Evolutionary conservation across 2,329 filamentous ascomycete species (phyloP), one percentile per base, ranked within the genome.

Genomic region (Plectosphaerella plurivora): DNA sequence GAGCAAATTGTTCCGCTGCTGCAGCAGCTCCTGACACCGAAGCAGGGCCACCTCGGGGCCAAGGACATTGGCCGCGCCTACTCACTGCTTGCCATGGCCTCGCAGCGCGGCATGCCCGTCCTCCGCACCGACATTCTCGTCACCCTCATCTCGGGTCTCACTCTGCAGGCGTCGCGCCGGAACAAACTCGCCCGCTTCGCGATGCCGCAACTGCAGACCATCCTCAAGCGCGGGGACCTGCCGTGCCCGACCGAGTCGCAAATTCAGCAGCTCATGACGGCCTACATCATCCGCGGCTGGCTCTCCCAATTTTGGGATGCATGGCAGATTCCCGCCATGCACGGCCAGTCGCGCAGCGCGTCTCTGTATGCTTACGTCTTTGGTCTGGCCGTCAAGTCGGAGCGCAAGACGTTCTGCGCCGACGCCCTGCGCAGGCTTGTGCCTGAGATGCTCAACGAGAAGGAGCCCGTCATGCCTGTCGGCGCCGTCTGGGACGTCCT

Each of bases 251-350:
- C 62, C 20, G 68, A 73, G 24, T 51, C 56, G 4, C 65, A 71
- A 47, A 63, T 73, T 10, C 62, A 69, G 44, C 66, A 66, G 16
- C 66, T 83, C 36, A 68, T 82, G 68, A 58, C 65, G 3, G 68
- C 72, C 1, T 78, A 82, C 56, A 73, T 79, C 5, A 57, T 59
- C 18, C 72, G 73, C 53, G 60, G 63, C 16, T 69, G 83, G 57
- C 86, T 82, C 75, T 64, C 74, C 15, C 69, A 71, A 6, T 82
- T 88, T 60, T 87, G 82, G 83, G 73, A 81, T 18, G 62, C 75
- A 10, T 89, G 86, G 74, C 75, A 76, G 51, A 72, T 76, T 52
- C 75, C 81, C 4, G 68, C 83, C 14, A 72, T 77, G 41, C 75
- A 77, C 58, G 67, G 74, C 39, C 62, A 66, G 9, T 59, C 72